A percentile compares a stretch with the other conserved stretches of the same genome.
Evolutionary conservation across 2,329 filamentous ascomycete species (phyloP).

Genomic region (Claviceps africana): DNA sequence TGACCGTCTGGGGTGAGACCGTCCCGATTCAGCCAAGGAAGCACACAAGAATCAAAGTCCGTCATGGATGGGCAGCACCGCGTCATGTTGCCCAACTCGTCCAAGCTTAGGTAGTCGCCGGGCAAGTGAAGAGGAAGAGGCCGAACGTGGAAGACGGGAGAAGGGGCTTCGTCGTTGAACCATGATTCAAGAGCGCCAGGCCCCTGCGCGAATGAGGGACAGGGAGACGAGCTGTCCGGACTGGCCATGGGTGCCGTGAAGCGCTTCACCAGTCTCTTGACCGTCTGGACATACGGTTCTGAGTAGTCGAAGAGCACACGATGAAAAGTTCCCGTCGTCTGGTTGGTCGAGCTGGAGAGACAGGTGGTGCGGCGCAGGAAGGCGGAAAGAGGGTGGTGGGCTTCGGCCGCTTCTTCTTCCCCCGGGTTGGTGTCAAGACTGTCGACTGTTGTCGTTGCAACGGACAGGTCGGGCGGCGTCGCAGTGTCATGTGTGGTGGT

Average conservation of each 20-base stretch:
- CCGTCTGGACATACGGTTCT: slow-evolving; percentile 21
- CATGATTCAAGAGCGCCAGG: slow-evolving; percentile 7
- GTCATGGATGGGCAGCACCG: slow-evolving; percentile 19
- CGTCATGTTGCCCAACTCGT: slow-evolving; percentile 8
- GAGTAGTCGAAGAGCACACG: slow-evolving; percentile 19
- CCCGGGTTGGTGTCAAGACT: background rate
- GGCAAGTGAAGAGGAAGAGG: slow-evolving; percentile 26
- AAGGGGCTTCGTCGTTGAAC: slow-evolving; percentile 17
- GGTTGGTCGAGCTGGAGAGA: slow-evolving; percentile 25
- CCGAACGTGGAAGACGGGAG: slow-evolving; percentile 7
- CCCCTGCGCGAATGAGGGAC: slow-evolving; percentile 9
- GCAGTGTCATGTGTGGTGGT: background rate
- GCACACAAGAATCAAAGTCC: slow-evolving; percentile 10
- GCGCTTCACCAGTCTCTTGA: slow-evolving; percentile 24
- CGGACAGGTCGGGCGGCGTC: background rate
- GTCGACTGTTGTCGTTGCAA: too few species aligned
- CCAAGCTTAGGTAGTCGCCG: slow-evolving; percentile 33
- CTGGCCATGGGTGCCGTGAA: slow-evolving; percentile 20
- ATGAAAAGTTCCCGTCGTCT: slow-evolving; percentile 22
- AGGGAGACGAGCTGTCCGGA: slow-evolving; percentile 12
- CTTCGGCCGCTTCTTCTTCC: background rate
- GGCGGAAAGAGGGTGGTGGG: slow-evolving; percentile 8
- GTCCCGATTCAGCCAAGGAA: slow-evolving; percentile 17
- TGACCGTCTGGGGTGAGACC: slow-evolving; percentile 12
- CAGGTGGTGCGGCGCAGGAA: slow-evolving; percentile 22